Evolutionary conservation across 2,329 filamentous ascomycete genomes (phyloP).

Genomic region (Ophiostoma himal-ulmi): DNA sequence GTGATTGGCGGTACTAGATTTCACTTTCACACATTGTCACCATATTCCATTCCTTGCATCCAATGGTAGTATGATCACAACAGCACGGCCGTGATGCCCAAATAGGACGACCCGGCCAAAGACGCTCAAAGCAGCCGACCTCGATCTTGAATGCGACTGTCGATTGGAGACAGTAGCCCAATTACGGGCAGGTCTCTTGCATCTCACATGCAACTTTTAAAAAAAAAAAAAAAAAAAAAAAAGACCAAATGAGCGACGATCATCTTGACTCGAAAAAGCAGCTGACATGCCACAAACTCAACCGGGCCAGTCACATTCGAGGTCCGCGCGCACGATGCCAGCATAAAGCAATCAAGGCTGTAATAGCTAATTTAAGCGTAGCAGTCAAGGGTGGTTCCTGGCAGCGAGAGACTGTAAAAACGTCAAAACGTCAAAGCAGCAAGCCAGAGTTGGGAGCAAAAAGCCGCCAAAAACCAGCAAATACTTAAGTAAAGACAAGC

Average conservation of each 20-base stretch:
- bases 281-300: background rate
- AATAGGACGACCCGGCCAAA: background rate
- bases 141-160: background rate
- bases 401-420: background rate
- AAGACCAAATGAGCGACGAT: background rate
- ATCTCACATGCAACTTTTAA: no score
- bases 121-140: background rate
- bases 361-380: background rate
- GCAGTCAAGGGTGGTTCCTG: no score
- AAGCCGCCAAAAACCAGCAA: background rate
- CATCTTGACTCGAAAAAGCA: background rate
- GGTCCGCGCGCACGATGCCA: background rate
- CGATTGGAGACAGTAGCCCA: background rate
- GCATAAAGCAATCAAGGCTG: background rate
- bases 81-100: background rate
- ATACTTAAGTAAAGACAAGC: background rate
- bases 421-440: background rate
- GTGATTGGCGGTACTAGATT: background rate
- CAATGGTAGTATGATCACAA: background rate
- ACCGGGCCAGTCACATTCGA: conserved; percentile 8
- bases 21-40: background rate
- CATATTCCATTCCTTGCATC: background rate
- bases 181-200: background rate
- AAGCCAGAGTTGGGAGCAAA: no score
- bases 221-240: no score